A percentile compares a stretch with the other conserved stretches of the same genome.
Conservation (phyloP, 192 early-diverging fungal genomes). For the Borealophlyctis nickersoniae region DNA sequence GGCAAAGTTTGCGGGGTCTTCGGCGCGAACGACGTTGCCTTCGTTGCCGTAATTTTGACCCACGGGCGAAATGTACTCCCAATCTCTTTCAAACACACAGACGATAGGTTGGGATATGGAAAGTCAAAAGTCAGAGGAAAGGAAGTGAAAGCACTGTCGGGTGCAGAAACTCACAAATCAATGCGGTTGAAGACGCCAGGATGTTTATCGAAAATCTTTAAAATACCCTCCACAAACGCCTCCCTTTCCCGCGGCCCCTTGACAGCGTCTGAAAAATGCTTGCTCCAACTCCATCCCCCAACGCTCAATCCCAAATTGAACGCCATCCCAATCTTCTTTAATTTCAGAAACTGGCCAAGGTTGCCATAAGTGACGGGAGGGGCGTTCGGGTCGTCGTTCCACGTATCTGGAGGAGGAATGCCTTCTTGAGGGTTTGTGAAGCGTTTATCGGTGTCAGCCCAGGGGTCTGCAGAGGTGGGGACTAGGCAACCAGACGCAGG, state of each 20-base stretch:
- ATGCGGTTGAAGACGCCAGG: conserved; percentile 45
- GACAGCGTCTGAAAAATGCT: conserved; percentile 49
- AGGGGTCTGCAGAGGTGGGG: conserved; percentile 36
- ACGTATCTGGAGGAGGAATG: conserved; percentile 39
- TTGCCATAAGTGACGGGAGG: conserved; percentile 31
- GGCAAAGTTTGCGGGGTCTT: conserved; percentile 80
- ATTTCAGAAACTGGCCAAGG: conserved; percentile 50
- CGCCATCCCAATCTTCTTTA: conserved; percentile 38
- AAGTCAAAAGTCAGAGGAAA: background rate
- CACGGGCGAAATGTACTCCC: conserved; percentile 49
- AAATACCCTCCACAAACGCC: conserved; percentile 37
- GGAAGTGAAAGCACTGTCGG: too few species aligned
- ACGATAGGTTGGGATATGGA: background rate
- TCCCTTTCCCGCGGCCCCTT: conserved; percentile 14
- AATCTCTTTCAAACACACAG: conserved; percentile 45
- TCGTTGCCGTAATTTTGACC: conserved; percentile 44
- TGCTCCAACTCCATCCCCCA: conserved; percentile 51
- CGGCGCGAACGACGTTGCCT: conserved; percentile 55
- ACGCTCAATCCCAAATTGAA: conserved; percentile 48
- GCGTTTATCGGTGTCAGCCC: conserved; percentile 52
- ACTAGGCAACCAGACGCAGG: conserved; percentile 25
- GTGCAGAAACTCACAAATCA: conserved; percentile 29
- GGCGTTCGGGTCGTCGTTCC: conserved; percentile 24
- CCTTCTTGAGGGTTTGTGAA: conserved; percentile 30
- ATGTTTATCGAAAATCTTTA: conserved; percentile 30